Evolutionary conservation across 2,329 filamentous ascomycete species (phyloP).

Genomic region (Helminthosporium solani): DNA sequence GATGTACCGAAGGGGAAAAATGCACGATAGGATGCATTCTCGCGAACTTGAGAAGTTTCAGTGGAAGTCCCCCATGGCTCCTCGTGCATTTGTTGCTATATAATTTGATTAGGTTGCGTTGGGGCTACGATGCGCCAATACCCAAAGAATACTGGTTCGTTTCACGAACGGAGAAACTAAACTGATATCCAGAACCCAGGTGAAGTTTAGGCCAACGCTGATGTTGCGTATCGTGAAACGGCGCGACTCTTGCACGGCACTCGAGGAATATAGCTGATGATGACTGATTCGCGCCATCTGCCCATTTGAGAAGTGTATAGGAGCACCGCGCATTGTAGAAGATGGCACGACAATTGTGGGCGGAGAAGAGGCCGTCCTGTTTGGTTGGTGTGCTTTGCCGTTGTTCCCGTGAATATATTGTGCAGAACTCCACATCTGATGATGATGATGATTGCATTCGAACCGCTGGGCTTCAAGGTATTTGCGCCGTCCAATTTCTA

Average conservation of each 20-base stretch:
- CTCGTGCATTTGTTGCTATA: neutral
- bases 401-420: too few relatives aligned
- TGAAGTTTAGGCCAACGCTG: neutral
- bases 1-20: neutral
- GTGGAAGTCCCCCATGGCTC: neutral
- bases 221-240: neutral
- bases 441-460: neutral
- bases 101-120: neutral
- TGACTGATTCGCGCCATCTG: neutral
- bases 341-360: neutral
- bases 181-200: neutral
- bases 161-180: neutral
- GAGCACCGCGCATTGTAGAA: neutral
- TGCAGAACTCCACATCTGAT: too few relatives aligned
- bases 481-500: neutral
- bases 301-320: too few relatives aligned
- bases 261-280: neutral
- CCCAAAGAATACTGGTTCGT: neutral
- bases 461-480: neutral
- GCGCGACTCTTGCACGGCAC: neutral
- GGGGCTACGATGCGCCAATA: neutral
- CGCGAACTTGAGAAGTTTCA: neutral
- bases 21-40: neutral
- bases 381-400: neutral
- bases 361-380: neutral